These are phyloP conservation scores for Gynochthodes officinalis DNA, from an alignment of 257 asterid species.

Conservation along the genomic window DNA sequence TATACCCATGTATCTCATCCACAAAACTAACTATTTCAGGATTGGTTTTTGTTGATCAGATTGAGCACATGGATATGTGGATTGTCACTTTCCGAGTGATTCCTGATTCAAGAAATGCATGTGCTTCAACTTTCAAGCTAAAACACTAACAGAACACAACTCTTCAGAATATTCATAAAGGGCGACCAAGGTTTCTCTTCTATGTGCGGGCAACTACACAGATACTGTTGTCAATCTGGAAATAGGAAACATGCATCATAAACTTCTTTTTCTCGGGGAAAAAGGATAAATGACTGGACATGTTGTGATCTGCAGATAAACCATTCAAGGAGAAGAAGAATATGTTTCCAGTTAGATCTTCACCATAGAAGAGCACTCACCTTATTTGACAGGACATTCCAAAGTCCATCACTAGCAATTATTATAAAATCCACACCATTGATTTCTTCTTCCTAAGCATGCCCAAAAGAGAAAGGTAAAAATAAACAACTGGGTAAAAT, in stretches of 20 bases:
- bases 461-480: not conserved
- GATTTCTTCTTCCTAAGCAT: slow-evolving; percentile 60
- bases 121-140: not conserved
- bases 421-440: slow-evolving; percentile 65
- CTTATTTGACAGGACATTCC: slow-evolving; percentile 80
- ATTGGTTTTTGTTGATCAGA: not conserved
- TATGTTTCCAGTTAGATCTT: not conserved
- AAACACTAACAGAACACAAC: not conserved
- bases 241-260: not conserved
- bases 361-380: slow-evolving; percentile 27
- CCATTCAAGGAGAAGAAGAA: not conserved
- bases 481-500: not conserved
- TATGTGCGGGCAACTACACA: not conserved
- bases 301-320: not conserved
- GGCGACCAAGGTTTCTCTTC: not conserved
- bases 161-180: not conserved
- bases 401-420: slow-evolving; percentile 80
- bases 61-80: not conserved
- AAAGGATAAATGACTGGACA: not conserved
- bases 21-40: slow-evolving; percentile 1
- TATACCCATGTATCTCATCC: not conserved
- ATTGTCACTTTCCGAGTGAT: not conserved
- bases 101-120: not conserved
- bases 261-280: not conserved
- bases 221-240: too few relatives aligned